Evolutionary conservation across 1,139 yeast genomes (phyloP).

Genomic region (Yamadazyma oceani): DNA sequence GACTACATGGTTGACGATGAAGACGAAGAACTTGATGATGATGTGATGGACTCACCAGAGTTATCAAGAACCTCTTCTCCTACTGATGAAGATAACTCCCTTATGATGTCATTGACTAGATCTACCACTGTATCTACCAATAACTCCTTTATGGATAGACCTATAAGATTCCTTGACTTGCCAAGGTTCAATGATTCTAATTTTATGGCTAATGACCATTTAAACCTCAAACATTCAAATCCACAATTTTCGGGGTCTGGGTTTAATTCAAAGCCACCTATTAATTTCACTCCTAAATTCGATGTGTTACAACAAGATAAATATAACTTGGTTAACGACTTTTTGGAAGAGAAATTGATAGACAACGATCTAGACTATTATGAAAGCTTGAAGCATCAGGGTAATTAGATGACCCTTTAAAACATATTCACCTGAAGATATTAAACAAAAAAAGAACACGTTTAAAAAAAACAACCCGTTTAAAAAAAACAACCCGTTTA

Average conservation of each 20-base stretch:
- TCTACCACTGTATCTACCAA: conserved; percentile 44
- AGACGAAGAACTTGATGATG: conserved; percentile 19
- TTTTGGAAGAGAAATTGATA: conserved; percentile 41
- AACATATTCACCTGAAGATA: too few species aligned
- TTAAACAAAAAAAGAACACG: too few species aligned
- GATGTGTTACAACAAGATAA: conserved; percentile 36
- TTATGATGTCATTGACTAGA: conserved; percentile 43
- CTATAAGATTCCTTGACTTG: conserved; percentile 25
- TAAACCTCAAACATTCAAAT: neutral
- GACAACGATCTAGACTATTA: conserved; percentile 38
- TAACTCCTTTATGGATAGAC: conserved; percentile 22
- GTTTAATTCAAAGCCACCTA: conserved; percentile 3
- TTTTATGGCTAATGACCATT: conserved; percentile 2
- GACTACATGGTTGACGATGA: conserved; percentile 14
- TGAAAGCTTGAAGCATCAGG: conserved; percentile 17
- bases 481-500: too few species aligned
- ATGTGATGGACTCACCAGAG: conserved; percentile 26
- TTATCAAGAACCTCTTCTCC: conserved; percentile 46
- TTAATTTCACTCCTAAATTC: conserved; percentile 14
- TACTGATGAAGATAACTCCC: conserved; percentile 32
- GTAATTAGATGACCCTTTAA: conserved; percentile 3
- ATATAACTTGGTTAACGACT: conserved; percentile 42
- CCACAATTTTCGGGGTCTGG: neutral
- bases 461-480: too few species aligned
- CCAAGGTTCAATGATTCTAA: conserved; percentile 20